Conservation (phyloP, 331 rosid genomes). For the Erythrophleum ivorense region DNA sequence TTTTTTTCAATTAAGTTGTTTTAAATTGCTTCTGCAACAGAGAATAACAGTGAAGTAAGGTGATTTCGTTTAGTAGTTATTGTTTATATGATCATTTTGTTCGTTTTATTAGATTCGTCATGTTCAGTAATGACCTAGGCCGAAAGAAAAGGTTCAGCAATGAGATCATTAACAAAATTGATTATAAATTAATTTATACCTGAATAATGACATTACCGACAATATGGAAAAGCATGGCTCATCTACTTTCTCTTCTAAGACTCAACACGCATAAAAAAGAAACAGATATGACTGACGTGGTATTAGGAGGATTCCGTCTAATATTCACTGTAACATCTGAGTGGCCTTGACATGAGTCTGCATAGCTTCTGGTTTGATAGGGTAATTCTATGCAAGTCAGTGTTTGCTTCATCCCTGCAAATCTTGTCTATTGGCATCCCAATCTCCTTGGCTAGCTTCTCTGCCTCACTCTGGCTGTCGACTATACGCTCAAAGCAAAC, state of each 20-base stretch:
- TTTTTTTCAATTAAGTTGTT: too few relatives aligned
- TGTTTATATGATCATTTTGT: too few relatives aligned
- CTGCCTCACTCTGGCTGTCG: constrained; percentile 52
- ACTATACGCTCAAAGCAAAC: constrained; percentile 68
- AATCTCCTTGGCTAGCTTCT: constrained; percentile 57
- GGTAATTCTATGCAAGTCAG: constrained; percentile 38
- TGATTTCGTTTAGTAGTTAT: too few relatives aligned
- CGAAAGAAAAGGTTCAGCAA: too few relatives aligned
- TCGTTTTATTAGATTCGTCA: too few relatives aligned
- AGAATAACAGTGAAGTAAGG: too few relatives aligned
- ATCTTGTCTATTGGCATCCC: constrained; percentile 54
- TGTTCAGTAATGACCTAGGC: too few relatives aligned
- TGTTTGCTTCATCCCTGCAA: constrained; percentile 41
- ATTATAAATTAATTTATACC: constrained; percentile 6
- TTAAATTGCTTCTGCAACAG: too few relatives aligned
- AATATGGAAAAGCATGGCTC: constrained; percentile 5
- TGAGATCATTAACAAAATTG: constrained; percentile 21
- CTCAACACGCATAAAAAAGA: not conserved
- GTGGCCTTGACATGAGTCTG: constrained; percentile 58
- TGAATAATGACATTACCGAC: constrained; percentile 14
- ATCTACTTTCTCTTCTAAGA: constrained; percentile 28
- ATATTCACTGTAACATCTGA: constrained; percentile 48
- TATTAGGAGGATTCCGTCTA: constrained; percentile 6
- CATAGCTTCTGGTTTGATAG: constrained; percentile 66
- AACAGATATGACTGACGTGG: not conserved